phyloP scores from a whole-genome alignment of 169 alveolate genomes.

The Plasmodium chabaudi region DNA sequence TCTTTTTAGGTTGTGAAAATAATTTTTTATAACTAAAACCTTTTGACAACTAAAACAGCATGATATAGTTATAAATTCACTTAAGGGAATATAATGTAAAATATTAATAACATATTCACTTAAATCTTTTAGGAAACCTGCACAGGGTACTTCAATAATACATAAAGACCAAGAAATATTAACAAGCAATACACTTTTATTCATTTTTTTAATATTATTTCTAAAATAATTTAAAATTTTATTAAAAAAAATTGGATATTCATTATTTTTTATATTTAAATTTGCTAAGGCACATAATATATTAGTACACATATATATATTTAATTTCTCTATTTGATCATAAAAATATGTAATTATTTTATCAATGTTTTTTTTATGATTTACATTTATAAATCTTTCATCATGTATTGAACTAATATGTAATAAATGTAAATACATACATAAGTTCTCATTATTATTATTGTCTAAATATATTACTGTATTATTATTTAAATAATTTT shows the following conservation, averaged over 20 bases:
- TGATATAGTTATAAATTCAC: slow-evolving; percentile 61
- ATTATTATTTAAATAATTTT: slow-evolving; percentile 23
- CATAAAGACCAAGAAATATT: slow-evolving; percentile 55
- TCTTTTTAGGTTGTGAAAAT: slow-evolving; percentile 9
- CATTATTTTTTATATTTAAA: slow-evolving; percentile 47
- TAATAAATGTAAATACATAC: slow-evolving; percentile 62
- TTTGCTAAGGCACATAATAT: slow-evolving; percentile 53
- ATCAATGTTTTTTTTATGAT: slow-evolving; percentile 41
- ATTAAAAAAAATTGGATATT: slow-evolving; percentile 61
- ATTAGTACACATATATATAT: slow-evolving; percentile 35
- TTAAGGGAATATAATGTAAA: slow-evolving; percentile 33
- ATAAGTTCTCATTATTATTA: slow-evolving; percentile 45
- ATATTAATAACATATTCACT: slow-evolving; percentile 58
- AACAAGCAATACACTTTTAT: slow-evolving; percentile 50
- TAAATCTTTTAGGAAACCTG: slow-evolving; percentile 44
- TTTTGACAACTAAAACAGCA: slow-evolving; percentile 67
- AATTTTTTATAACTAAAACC: slow-evolving; percentile 24
- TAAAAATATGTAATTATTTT: slow-evolving; percentile 26
- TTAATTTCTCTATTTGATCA: slow-evolving; percentile 33
- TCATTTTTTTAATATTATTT: slow-evolving; percentile 44
- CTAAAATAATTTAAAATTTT: slow-evolving; percentile 39
- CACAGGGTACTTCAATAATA: slow-evolving; percentile 20
- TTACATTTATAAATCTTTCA: background rate
- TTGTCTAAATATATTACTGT: slow-evolving; percentile 4
- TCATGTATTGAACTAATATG: slow-evolving; percentile 34